phyloP scores from a whole-genome alignment of 2,329 filamentous ascomycete genomes.

The Neonectria faginata region DNA sequence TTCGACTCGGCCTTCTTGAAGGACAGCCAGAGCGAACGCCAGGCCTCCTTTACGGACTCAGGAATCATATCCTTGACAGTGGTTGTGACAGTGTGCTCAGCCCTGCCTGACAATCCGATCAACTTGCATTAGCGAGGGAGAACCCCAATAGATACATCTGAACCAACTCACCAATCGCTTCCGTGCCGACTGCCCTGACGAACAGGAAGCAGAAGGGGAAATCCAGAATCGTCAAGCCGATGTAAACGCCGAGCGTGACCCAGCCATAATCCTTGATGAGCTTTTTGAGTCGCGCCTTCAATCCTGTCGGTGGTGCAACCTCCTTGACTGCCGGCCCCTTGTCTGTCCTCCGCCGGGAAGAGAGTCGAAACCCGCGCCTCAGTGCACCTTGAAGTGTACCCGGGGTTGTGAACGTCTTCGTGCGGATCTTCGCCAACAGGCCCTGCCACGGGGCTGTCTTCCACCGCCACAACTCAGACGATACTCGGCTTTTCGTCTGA shows the following conservation, averaged over 20 bases:
- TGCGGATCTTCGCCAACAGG: constrained; percentile 35
- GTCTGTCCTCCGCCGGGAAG: constrained; percentile 48
- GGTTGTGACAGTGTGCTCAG: constrained; percentile 76
- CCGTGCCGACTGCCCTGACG: constrained; percentile 84
- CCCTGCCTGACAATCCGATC: constrained; percentile 56
- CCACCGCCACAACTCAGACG: constrained; percentile 40
- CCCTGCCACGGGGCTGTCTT: constrained; percentile 35
- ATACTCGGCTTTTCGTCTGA: constrained; percentile 35
- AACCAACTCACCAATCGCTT: constrained; percentile 76
- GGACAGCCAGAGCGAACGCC: constrained; percentile 61
- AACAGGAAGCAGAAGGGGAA: constrained; percentile 96
- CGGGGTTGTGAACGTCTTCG: constrained; percentile 31
- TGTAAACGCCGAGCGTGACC: constrained; percentile 91
- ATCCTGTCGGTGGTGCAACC: constrained; percentile 54
- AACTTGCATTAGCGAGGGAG: constrained; percentile 31
- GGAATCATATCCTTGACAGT: constrained; percentile 70
- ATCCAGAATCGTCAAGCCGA: constrained; percentile 84
- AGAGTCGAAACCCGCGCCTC: constrained; percentile 52
- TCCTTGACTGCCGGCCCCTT: constrained; percentile 39
- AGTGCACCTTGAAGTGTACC: constrained; percentile 39
- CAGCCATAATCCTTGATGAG: constrained; percentile 94
- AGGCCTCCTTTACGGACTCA: constrained; percentile 66
- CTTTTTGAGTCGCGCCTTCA: constrained; percentile 81
- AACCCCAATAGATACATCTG: not conserved
- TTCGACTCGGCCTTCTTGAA: constrained; percentile 60